Conservation (phyloP, 257 asterid genomes). For the Primulina huaijiensis region DNA sequence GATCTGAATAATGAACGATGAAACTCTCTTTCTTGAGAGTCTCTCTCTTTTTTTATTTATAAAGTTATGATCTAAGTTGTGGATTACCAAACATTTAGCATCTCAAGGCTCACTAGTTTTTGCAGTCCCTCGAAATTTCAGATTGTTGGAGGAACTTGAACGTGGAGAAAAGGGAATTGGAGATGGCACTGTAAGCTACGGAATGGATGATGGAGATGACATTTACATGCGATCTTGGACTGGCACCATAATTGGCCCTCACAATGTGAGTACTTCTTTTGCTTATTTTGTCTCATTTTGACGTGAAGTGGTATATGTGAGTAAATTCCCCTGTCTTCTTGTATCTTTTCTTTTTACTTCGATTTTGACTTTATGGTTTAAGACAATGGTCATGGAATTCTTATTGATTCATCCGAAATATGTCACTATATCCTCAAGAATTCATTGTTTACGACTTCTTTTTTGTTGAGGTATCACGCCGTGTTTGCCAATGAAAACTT, state of each 20-base stretch:
- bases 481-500: not conserved
- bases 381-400: not conserved
- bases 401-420: too few species aligned
- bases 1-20: not conserved
- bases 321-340: not conserved
- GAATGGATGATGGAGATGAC: constrained; percentile 63
- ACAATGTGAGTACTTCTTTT: constrained; percentile 31
- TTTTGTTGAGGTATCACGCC: not conserved
- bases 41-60: not conserved
- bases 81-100: not conserved
- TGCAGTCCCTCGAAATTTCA: constrained; percentile 52
- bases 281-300: not conserved
- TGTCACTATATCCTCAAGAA: too few species aligned
- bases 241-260: constrained; percentile 54
- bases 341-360: not conserved
- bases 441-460: too few species aligned
- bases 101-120: constrained; percentile 20
- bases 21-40: not conserved
- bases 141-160: constrained; percentile 57
- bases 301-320: not conserved
- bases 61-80: not conserved
- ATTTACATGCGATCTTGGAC: constrained; percentile 59
- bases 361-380: too few species aligned
- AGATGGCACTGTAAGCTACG: constrained; percentile 60
- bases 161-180: constrained; percentile 62